A percentile compares a stretch with the other conserved stretches of the same genome.
phyloP scores from a whole-genome alignment of 495 filamentous ascomycete genomes.

The Talaromyces stipitatus region DNA sequence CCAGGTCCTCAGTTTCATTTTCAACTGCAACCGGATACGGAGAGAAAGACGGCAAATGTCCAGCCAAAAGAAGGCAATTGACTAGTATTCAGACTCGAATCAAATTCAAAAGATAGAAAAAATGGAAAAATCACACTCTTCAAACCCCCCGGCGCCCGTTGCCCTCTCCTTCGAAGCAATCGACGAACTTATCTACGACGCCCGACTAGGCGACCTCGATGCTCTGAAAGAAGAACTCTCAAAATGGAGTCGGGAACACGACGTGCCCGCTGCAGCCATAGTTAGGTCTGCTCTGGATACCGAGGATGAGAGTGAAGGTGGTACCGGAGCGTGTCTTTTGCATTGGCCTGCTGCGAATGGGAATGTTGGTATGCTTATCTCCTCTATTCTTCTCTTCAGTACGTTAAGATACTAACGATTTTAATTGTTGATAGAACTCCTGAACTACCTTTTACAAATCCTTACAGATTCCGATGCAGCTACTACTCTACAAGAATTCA shows the following conservation, averaged over 20 bases:
- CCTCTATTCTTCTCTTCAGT: background rate
- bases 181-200: constrained; percentile 80
- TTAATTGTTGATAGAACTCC: constrained; percentile 36
- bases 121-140: constrained; percentile 3
- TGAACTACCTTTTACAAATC: constrained; percentile 40
- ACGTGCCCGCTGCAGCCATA: constrained; percentile 44
- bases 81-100: background rate
- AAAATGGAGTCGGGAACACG: constrained; percentile 48
- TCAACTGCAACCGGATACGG: too few species aligned
- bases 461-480: constrained; percentile 14
- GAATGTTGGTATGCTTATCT: constrained; percentile 52
- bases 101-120: background rate
- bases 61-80: background rate
- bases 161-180: constrained; percentile 64
- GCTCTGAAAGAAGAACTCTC: constrained; percentile 58
- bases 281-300: constrained; percentile 60
- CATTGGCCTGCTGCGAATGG: constrained; percentile 92
- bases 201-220: constrained; percentile 64
- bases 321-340: constrained; percentile 46
- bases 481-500: constrained; percentile 8
- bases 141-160: constrained; percentile 22
- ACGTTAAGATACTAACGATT: constrained; percentile 9
- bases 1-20: too few species aligned
- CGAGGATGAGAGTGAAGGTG: constrained; percentile 55
- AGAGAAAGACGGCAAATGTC: too few species aligned